A percentile compares a stretch with the other conserved stretches of the same genome.
phyloP scores from a whole-genome alignment of 768 basidiomycete species.

The Lenzites betulinus region DNA sequence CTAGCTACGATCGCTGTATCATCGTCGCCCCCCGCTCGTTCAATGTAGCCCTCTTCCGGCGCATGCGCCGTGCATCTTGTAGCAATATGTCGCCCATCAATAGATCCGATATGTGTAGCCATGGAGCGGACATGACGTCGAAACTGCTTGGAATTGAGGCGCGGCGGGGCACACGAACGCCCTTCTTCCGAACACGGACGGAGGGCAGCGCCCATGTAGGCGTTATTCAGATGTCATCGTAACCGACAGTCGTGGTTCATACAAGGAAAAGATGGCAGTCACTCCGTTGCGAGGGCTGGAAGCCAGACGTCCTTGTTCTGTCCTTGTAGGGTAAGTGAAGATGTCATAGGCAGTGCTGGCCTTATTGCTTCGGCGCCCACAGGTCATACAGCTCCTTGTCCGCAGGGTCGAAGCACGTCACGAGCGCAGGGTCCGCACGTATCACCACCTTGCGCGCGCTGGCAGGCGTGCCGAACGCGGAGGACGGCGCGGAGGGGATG shows the following conservation, averaged over 20 bases:
- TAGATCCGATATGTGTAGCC: conserved; percentile 2
- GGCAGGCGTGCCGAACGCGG: conserved; percentile 31
- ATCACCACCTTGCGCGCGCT: conserved; percentile 43
- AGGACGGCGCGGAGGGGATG: conserved; percentile 13
- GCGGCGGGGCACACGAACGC: no score
- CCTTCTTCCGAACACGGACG: not conserved
- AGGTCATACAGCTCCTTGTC: conserved; percentile 79
- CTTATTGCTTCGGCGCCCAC: conserved; percentile 58
- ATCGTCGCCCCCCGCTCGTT: not conserved
- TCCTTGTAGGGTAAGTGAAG: no score
- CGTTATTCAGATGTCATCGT: not conserved
- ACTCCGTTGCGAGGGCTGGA: not conserved
- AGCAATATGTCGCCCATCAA: conserved; percentile 6
- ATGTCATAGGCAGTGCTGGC: no score
- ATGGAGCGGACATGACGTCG: conserved; percentile 2
- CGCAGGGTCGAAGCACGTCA: conserved; percentile 73
- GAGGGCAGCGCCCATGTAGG: no score
- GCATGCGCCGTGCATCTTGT: not conserved
- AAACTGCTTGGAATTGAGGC: not conserved
- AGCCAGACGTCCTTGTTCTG: not conserved
- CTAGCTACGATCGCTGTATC: conserved; percentile 1
- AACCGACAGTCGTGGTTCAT: not conserved
- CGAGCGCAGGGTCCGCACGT: conserved; percentile 64
- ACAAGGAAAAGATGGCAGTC: not conserved
- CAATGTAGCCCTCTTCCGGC: conserved; percentile 3